Evolutionary conservation across 345 rosid species (phyloP).

Genomic region (Eucalyptus cloeziana): DNA sequence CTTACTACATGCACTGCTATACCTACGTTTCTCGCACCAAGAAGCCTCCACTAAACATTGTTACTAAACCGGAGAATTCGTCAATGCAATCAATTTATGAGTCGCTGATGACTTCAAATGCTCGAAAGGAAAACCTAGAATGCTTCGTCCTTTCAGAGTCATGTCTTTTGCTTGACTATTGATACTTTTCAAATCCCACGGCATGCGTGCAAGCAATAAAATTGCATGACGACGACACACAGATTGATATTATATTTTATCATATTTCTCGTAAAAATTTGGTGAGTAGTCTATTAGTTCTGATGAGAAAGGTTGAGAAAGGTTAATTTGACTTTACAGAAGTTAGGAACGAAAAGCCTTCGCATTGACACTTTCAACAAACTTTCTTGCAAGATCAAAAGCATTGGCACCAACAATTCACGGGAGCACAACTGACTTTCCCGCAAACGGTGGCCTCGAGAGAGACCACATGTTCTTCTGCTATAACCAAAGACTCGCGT

Average conservation of each 20-base stretch:
- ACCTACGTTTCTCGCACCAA: background rate
- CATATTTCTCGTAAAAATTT: background rate
- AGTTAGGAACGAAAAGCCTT: background rate
- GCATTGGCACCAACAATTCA: background rate
- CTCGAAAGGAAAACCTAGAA: background rate
- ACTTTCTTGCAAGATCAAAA: no score
- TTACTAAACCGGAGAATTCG: background rate
- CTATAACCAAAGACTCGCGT: background rate
- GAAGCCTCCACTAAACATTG: background rate
- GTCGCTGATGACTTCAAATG: background rate
- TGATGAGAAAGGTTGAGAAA: background rate
- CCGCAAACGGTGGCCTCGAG: no score
- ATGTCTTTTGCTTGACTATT: background rate
- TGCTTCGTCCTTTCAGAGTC: background rate
- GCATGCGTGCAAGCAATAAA: background rate
- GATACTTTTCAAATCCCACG: background rate
- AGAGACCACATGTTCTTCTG: no score
- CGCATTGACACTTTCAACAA: background rate
- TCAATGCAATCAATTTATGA: background rate
- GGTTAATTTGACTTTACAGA: background rate
- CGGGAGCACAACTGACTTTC: background rate
- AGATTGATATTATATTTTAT: background rate
- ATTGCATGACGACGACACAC: background rate
- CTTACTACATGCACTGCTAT: no score
- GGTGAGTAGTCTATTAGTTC: background rate